Conservation (phyloP, 139 green algal species). For the Coelastrella sp. region DNA sequence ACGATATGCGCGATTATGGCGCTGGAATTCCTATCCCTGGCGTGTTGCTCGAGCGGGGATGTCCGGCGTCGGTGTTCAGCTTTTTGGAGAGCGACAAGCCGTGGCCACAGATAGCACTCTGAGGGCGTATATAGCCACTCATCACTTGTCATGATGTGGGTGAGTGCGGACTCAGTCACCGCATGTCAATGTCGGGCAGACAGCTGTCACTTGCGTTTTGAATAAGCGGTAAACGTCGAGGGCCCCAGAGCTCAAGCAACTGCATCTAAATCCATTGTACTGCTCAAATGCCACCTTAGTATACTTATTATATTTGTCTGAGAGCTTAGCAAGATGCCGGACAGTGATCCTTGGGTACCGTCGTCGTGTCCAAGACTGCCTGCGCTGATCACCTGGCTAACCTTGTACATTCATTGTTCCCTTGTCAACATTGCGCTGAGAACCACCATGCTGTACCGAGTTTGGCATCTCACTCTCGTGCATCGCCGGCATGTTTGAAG, state of each 20-base stretch:
- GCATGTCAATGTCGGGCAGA: too few relatives aligned
- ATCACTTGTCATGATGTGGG: too few relatives aligned
- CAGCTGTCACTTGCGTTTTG: too few relatives aligned
- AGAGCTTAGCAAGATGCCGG: too few relatives aligned
- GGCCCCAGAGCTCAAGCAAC: too few relatives aligned
- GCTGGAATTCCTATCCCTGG: constrained; percentile 29
- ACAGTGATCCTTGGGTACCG: background rate
- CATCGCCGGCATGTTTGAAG: background rate
- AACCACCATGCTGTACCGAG: background rate
- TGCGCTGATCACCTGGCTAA: background rate
- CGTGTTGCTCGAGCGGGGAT: constrained; percentile 24
- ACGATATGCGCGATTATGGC: constrained; percentile 33
- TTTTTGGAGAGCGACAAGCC: constrained; percentile 5
- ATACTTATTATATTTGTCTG: too few relatives aligned
- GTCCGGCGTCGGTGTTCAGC: constrained; percentile 28
- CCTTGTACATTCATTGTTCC: background rate
- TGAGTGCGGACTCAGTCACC: too few relatives aligned
- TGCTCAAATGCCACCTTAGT: too few relatives aligned
- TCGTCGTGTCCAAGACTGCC: background rate
- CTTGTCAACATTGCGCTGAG: background rate
- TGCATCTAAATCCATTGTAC: too few relatives aligned
- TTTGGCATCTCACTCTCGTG: too few relatives aligned
- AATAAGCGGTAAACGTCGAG: too few relatives aligned
- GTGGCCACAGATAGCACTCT: background rate
- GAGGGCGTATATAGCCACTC: too few relatives aligned